Base-by-base conservation (phyloP, 352 stramenopile species). In the Thalassiosira hispida region DNA sequence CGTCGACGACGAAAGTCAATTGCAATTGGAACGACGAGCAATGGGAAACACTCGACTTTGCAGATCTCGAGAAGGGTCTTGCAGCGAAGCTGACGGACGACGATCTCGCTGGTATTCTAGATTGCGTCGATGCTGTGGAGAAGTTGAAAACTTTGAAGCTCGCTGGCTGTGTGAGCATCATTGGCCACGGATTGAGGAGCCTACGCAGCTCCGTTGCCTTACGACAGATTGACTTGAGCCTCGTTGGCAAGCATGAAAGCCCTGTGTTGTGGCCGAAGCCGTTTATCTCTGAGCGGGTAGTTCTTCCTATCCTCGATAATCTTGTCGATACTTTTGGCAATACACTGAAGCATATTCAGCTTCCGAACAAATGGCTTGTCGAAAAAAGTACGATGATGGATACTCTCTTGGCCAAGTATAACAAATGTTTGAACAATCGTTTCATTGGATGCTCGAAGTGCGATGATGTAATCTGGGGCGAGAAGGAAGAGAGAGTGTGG, bases 1-100 rank as follows among this genome's bases (percentile, higher is more conserved):
- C 31, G 31, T 38, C 31, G 31, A 9, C 31, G 31, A 38, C 31
- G 31, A 38, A 38, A 38, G 46, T 55, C 3, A 55, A 55, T 55
- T 55, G 46, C n/a, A 8, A 38, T 38, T 38, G 31, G 31, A 38
- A 38, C 31, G 8, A 38, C 31, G 25, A 57, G 18, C 20, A 35
- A 44, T 56, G 62, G 62, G 27, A 25, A 18, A 46, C n/a, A 0
- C n/a, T 72, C 22, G 62, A 72, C 35, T 61, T 61, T 27, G 42
- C 12, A 7, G 62, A 61, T 18, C 11, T 60, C 49, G 11, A 47
- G 1, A 35, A 61, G 16, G 8, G 9, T 33, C 38, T 46, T n/a
- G 23, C 14, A 11, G 40, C 20, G 20, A 72, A 29, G 20, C 18
- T 72, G 18, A 61, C 44, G 18, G 62, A 72, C 56, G 62, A 49